Base-by-base conservation (phyloP, 176 grass and related monocot genomes). In the Oryza nivara region DNA sequence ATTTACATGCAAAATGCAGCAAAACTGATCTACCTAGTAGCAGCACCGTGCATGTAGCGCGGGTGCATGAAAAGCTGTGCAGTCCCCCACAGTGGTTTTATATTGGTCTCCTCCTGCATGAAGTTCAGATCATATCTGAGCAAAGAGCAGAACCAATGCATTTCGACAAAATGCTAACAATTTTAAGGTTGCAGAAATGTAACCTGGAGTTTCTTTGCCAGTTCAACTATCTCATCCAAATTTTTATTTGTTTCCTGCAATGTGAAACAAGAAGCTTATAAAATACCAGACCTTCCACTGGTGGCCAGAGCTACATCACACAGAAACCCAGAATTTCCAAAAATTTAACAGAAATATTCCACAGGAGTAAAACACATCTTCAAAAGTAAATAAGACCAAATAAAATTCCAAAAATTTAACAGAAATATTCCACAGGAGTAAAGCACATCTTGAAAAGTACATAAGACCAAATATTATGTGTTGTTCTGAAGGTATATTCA, bases 221-320 rank as follows among this genome's bases (percentile, higher is more conserved):
- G 25, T 26, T 92, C 81, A 92, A 92, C 91, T 77, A 94, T 89
- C 82, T 92, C 91, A 83, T 96, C 96, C 88, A 98, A 86, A 81
- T 94, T 98, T 36, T 88, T 86, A 95, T 98, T 98, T 70, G 93
- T 92, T 90, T 98, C 96, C 96, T 98, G 91, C 65, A 60, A 89
- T 73, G 64, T 82, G 54, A 63, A 80, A 84, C 5, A 88, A 23
- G 25, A 86, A 0, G 0, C 14, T 73, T 19, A 79, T 47, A 63
- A 45, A 43, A 54, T 22, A 36, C 44, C 47, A 74, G 41, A 66
- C 54, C 56, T 49, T 74, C 51, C 19, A 54, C 19, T 23, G 73
- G 41, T 41, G 30, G 11, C 54, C 36, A 74, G 77, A 34, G 35
- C 14, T 68, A 88, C 36, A 46, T 26, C 67, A 36, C 20, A 16